phyloP scores from a whole-genome alignment of 2,329 filamentous ascomycete genomes.

The Diaporthe longicolla region DNA sequence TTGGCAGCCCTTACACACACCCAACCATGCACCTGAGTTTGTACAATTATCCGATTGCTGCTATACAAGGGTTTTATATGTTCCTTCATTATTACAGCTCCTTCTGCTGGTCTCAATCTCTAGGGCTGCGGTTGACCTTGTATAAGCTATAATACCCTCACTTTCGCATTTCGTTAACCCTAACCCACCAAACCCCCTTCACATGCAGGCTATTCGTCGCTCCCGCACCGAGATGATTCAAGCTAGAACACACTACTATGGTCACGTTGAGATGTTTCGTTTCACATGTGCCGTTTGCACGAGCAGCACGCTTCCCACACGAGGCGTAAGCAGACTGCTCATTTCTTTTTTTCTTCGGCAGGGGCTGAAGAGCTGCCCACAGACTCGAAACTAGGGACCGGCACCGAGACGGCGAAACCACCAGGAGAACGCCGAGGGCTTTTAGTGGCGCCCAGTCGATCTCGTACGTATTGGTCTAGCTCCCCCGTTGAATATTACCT shows the following conservation, averaged over 20 bases:
- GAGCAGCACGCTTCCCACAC: background rate
- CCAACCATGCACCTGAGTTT: background rate
- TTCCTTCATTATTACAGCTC: background rate
- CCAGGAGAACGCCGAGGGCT: slow-evolving; percentile 10
- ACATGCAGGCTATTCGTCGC: too few relatives aligned
- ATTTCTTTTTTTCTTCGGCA: background rate
- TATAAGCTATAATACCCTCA: background rate
- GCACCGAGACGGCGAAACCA: slow-evolving; percentile 31
- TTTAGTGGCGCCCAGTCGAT: slow-evolving; percentile 24
- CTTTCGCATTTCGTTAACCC: background rate
- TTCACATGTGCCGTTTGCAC: slow-evolving; percentile 2
- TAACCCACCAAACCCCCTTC: background rate
- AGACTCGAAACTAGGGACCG: slow-evolving; percentile 24
- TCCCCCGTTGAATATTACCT: slow-evolving; percentile 14
- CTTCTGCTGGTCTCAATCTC: background rate
- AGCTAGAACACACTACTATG: background rate
- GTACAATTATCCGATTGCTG: background rate
- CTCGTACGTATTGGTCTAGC: slow-evolving; percentile 21
- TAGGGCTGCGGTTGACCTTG: background rate
- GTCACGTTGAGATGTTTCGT: background rate
- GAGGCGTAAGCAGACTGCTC: background rate
- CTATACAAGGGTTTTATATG: too few relatives aligned
- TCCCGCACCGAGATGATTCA: background rate
- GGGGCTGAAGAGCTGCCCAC: slow-evolving; percentile 5
- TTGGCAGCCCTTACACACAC: background rate